Base-by-base conservation (phyloP, 352 stramenopile genomes). In the Phytophthora syringae region DNA sequence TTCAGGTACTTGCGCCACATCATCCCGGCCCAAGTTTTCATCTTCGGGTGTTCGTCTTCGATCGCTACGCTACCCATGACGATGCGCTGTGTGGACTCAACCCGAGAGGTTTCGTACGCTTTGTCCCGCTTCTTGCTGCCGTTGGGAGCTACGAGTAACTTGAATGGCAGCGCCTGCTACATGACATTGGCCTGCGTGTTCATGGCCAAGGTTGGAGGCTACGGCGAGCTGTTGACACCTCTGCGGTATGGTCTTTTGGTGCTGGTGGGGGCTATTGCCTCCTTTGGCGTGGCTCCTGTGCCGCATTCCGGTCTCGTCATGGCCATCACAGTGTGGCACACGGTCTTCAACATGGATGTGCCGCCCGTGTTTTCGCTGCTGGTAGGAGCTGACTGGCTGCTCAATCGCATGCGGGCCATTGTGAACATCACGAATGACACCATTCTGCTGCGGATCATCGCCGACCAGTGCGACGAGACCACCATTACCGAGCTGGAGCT, bases 341-440 rank as follows among this genome's bases (percentile, higher is more conserved):
- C 84, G 0, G 82, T 91, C 15, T 92, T 92, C 50, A 72, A 67
- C 18, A 58, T 74, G 30, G 62, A 85, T 11, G 32, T 93, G 20
- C 86, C 84, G 1, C 56, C 76, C 9, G 77, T 77, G 11, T 92
- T 94, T 44, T 82, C 79, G 15, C 68, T 90, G 43, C 53, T 94
- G 9, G 82, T 94, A 43, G 81, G 80, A n/a, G 68, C 69, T 16
- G 82, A 92, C 60, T 91, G 84, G 79, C 66, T 92, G 53, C 53
- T 94, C 22, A 83, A 92, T 55, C 82, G 84, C 52, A 84, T 89
- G 72, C 77, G 80, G 28, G 74, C 83, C 36, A 70, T 92, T 42
- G 77, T 90, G 52, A 94, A 92, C 64, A 89, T 94, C 70, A 90
- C 82, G 21, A 91, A 91, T 61, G 83, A 92, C 72, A 88, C 82